Conservation (phyloP, 148 eudicot genomes). For the Rhododendron simsii region DNA sequence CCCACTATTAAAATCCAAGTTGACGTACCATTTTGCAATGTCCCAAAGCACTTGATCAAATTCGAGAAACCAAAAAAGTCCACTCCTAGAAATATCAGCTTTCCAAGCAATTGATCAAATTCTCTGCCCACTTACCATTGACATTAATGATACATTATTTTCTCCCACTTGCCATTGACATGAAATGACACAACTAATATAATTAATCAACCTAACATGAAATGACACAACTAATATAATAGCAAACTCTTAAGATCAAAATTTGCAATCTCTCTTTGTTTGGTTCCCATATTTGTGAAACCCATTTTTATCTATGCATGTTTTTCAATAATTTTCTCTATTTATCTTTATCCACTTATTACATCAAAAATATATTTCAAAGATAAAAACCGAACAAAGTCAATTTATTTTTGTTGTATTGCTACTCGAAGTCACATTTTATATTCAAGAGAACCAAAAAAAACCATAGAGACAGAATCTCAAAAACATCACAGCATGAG, state of each 20-base stretch:
- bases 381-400: too few relatives aligned
- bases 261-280: too few relatives aligned
- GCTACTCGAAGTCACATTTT: neutral
- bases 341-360: too few relatives aligned
- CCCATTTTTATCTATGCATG: too few relatives aligned
- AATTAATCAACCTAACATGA: neutral
- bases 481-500: too few relatives aligned
- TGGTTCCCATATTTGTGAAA: too few relatives aligned
- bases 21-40: neutral
- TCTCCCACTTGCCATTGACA: neutral
- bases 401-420: too few relatives aligned
- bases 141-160: neutral
- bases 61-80: neutral
- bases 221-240: neutral
- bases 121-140: neutral
- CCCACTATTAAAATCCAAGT: neutral
- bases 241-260: neutral
- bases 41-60: neutral
- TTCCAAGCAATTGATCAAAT: neutral
- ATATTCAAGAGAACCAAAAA: neutral
- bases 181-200: neutral
- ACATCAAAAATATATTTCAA: too few relatives aligned
- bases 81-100: neutral
- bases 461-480: too few relatives aligned
- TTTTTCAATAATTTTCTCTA: too few relatives aligned